Percentiles rank a stretch among this genome's conserved stretches.
Conservation (phyloP, 257 asterid species). For the Solanum infundibuliforme region DNA sequence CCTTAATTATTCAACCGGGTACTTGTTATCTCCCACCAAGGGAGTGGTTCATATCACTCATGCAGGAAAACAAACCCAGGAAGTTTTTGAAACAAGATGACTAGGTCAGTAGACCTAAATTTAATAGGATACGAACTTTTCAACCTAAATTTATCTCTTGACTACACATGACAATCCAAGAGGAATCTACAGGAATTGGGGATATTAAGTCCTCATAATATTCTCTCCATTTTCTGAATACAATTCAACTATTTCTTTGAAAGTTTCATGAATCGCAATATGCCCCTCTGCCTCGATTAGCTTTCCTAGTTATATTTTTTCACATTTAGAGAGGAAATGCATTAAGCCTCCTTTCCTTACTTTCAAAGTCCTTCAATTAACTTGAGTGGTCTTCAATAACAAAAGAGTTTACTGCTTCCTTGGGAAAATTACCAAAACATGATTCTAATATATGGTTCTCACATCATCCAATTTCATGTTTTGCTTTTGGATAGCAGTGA, state of each 20-base stretch:
- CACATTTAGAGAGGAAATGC: not conserved
- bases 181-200: not conserved
- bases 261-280: not conserved
- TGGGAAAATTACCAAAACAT: not conserved
- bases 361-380: not conserved
- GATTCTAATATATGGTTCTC: not conserved
- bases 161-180: not conserved
- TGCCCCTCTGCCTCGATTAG: not conserved
- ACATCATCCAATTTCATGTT: not conserved
- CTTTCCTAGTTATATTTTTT: not conserved
- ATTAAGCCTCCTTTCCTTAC: not conserved
- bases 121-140: not conserved
- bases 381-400: not conserved
- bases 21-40: not conserved
- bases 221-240: not conserved
- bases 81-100: not conserved
- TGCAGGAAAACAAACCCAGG: not conserved
- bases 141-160: not conserved
- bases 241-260: not conserved
- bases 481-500: not conserved
- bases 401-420: not conserved
- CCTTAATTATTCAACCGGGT: not conserved
- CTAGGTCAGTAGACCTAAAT: not conserved
- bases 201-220: not conserved
- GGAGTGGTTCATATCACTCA: not conserved